Percentiles rank a stretch among this genome's conserved stretches.
These are phyloP conservation scores for Passalora sequoiae DNA, from an alignment of 2,329 filamentous ascomycete species.

Conservation along the genomic window DNA sequence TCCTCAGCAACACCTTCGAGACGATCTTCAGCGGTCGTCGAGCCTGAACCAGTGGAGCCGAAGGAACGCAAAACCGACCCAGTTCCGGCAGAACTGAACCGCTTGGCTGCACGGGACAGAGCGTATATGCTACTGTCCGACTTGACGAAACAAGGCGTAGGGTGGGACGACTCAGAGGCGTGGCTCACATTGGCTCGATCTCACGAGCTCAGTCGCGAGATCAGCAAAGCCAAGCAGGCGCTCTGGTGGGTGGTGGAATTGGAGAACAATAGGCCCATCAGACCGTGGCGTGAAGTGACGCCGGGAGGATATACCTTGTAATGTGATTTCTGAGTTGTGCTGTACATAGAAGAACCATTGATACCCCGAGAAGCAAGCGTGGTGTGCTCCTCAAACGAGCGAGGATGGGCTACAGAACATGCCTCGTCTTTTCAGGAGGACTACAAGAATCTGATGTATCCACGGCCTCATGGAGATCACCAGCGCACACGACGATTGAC, in stretches of 20 bases:
- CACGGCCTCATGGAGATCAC: too few relatives aligned
- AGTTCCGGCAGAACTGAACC: constrained; percentile 67
- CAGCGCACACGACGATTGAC: too few relatives aligned
- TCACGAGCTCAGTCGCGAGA: constrained; percentile 79
- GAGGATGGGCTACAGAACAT: too few relatives aligned
- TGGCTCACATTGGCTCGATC: constrained; percentile 86
- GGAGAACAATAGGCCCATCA: constrained; percentile 75
- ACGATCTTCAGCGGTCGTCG: constrained; percentile 13
- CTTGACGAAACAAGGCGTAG: constrained; percentile 75
- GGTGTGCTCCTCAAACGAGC: too few relatives aligned
- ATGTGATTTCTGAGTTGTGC: too few relatives aligned
- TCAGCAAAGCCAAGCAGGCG: constrained; percentile 83
- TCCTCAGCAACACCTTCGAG: constrained; percentile 15
- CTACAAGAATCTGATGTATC: too few relatives aligned
- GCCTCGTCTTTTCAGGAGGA: too few relatives aligned
- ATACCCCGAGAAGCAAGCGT: too few relatives aligned
- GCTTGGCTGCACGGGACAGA: constrained; percentile 82
- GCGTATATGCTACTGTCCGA: constrained; percentile 78
- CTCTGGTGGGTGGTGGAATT: constrained; percentile 98
- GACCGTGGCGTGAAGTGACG: constrained; percentile 63
- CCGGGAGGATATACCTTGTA: constrained; percentile 28
- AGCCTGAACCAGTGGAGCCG: constrained; percentile 10
- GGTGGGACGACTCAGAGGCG: constrained; percentile 89
- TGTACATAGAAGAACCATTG: too few relatives aligned
- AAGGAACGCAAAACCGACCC: constrained; percentile 23